These are phyloP conservation scores for Tricholoma bakamatsutake DNA, from an alignment of 768 basidiomycete species.

Conservation along the genomic window DNA sequence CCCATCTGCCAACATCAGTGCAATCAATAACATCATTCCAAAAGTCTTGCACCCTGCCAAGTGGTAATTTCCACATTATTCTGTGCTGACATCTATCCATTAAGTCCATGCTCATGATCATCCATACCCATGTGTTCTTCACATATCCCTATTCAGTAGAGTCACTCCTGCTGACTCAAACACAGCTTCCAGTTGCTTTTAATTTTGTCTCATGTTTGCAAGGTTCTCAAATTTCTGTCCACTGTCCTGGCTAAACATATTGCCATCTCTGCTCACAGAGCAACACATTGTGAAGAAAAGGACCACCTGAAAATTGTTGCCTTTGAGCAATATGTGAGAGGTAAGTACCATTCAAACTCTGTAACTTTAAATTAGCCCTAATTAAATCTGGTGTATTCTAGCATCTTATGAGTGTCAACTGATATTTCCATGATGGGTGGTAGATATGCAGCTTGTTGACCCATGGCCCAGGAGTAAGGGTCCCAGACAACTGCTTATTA, in stretches of 20 bases:
- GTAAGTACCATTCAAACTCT: not conserved
- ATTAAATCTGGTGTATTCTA: not conserved
- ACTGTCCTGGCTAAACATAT: not conserved
- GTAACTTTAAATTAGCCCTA: not conserved
- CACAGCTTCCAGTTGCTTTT: not conserved
- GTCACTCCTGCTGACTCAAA: not conserved
- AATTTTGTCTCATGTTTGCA: not conserved
- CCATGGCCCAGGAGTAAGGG: not conserved
- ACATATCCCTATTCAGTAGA: not conserved
- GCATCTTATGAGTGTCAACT: not conserved
- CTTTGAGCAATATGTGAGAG: not conserved
- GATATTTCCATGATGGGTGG: not conserved
- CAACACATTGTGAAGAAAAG: not conserved
- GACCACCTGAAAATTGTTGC: not conserved
- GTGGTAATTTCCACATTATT: not conserved
- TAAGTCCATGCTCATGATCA: not conserved
- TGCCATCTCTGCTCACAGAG: not conserved
- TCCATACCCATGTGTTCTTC: not conserved
- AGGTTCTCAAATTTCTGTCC: not conserved
- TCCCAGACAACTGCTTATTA: not conserved
- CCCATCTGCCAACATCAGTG: not conserved
- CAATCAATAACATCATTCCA: not conserved
- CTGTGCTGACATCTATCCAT: not conserved
- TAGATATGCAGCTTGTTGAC: not conserved
- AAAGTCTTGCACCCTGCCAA: not conserved